Percentiles rank a stretch among this genome's conserved stretches.
These are phyloP conservation scores for Fraxinus platypoda DNA, from an alignment of 305 asterid species.

Conservation along the genomic window DNA sequence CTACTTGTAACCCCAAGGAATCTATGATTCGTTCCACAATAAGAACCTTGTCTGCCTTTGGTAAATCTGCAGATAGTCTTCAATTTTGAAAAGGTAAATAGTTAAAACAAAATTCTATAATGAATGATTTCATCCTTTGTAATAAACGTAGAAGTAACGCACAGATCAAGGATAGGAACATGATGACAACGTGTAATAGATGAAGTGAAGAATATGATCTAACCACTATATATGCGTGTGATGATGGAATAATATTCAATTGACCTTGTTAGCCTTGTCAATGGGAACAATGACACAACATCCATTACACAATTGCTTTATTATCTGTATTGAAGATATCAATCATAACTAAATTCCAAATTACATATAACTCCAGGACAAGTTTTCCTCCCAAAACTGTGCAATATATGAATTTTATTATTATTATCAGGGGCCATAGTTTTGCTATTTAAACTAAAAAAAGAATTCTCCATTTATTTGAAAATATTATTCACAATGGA, in stretches of 20 bases:
- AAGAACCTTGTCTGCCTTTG: conserved; percentile 85
- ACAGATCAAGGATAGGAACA: conserved; percentile 14
- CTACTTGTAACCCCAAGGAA: conserved; percentile 80
- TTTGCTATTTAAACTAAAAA: neutral
- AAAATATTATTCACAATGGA: neutral
- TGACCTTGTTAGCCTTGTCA: neutral
- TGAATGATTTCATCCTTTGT: conserved; percentile 3
- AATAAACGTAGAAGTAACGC: neutral
- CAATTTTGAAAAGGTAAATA: conserved; percentile 39
- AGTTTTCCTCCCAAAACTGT: neutral
- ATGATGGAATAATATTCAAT: neutral
- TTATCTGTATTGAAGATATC: neutral
- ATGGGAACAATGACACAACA: neutral
- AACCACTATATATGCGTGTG: neutral
- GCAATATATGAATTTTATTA: neutral
- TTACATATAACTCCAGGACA: neutral
- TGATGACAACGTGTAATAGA: neutral
- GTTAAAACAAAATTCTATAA: conserved; percentile 33
- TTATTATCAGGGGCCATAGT: neutral
- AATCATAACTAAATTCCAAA: neutral
- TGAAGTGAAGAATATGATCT: neutral
- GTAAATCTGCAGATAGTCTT: conserved; percentile 91
- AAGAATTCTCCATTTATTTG: neutral
- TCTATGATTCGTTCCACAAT: conserved; percentile 87
- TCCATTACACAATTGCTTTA: neutral